Conservation (phyloP, 768 basidiomycete species). For the Suillus plorans region DNA sequence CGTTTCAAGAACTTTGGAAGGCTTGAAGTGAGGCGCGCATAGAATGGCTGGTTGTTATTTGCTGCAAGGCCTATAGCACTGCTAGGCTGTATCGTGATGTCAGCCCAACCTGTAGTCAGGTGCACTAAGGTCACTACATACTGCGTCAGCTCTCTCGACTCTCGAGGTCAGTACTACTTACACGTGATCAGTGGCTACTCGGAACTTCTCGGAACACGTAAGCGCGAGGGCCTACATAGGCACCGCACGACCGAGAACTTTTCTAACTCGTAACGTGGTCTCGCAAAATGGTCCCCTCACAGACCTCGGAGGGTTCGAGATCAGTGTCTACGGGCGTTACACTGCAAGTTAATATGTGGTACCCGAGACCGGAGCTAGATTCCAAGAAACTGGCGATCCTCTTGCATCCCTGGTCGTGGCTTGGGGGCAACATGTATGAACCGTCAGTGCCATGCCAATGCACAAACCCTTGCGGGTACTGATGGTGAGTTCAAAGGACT, state of each 20-base stretch:
- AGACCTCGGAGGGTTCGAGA: conserved; percentile 9
- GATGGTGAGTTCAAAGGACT: conserved; percentile 12
- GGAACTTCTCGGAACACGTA: too few species aligned
- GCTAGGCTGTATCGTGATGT: background rate
- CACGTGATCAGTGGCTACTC: too few species aligned
- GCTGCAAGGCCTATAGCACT: background rate
- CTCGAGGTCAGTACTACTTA: too few species aligned
- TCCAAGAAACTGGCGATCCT: conserved; percentile 60
- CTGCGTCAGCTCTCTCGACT: too few species aligned
- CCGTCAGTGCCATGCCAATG: conserved; percentile 49
- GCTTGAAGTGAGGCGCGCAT: background rate
- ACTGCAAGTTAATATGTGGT: conserved; percentile 40
- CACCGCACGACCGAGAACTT: background rate
- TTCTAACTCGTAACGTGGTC: background rate
- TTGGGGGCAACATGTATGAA: conserved; percentile 76
- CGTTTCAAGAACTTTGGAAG: background rate
- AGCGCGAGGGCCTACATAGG: too few species aligned
- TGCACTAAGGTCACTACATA: too few species aligned
- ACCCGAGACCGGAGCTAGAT: conserved; percentile 20
- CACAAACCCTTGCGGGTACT: background rate
- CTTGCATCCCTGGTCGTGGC: conserved; percentile 84
- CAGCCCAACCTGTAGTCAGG: too few species aligned
- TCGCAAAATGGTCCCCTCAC: background rate
- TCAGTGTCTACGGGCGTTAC: conserved; percentile 39
- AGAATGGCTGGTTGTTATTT: background rate